Percentiles rank a stretch among this genome's conserved stretches.
These are phyloP conservation scores for Diutina sp. DNA, from an alignment of 1,139 yeast species.

Conservation along the genomic window DNA sequence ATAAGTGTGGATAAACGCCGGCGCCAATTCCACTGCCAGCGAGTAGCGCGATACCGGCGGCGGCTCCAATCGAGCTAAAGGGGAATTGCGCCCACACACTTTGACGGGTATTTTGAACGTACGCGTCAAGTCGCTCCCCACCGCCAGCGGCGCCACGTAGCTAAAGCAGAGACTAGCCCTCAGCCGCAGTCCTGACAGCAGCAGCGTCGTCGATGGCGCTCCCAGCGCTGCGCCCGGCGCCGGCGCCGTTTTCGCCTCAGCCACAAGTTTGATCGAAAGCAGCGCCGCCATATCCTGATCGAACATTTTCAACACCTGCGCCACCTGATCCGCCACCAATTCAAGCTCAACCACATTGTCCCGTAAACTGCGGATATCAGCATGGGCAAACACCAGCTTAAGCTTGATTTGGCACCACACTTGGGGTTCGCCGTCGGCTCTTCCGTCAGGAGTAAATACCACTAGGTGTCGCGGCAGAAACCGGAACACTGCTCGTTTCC, in stretches of 20 bases:
- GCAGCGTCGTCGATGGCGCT: constrained; percentile 6
- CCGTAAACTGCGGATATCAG: constrained; percentile 32
- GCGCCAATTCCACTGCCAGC: constrained; percentile 37
- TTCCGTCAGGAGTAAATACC: constrained; percentile 33
- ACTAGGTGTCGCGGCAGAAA: constrained; percentile 34
- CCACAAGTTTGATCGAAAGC: constrained; percentile 30
- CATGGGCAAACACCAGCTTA: constrained; percentile 34
- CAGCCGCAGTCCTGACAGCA: constrained; percentile 11
- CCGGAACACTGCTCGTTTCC: constrained; percentile 15
- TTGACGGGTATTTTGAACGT: constrained; percentile 48
- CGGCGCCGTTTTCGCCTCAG: background rate
- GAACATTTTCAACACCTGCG: constrained; percentile 40
- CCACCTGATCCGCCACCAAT: constrained; percentile 40
- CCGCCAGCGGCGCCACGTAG: constrained; percentile 24
- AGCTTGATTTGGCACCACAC: constrained; percentile 42
- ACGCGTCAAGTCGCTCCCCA: constrained; percentile 33
- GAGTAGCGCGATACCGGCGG: constrained; percentile 39
- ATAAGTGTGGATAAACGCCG: constrained; percentile 32
- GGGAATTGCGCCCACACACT: constrained; percentile 28
- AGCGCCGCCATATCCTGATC: constrained; percentile 41
- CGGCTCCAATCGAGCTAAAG: constrained; percentile 22
- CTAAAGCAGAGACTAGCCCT: constrained; percentile 38
- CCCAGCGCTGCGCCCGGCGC: constrained; percentile 22
- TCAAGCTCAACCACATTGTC: constrained; percentile 41
- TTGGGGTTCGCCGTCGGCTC: constrained; percentile 40